Conservation (phyloP, 169 alveolate genomes). For the Plasmodium sp. region DNA sequence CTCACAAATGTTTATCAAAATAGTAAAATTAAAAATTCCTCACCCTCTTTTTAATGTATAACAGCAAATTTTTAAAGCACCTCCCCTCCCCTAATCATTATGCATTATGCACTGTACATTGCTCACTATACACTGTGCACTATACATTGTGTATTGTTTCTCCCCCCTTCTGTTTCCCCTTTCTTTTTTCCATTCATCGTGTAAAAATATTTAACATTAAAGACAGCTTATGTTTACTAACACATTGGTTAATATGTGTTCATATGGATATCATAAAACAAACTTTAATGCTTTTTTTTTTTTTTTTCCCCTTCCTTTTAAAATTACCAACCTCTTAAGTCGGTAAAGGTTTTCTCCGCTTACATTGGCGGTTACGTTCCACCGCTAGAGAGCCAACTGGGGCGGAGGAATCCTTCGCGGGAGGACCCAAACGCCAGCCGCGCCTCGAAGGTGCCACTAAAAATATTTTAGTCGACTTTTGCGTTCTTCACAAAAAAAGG, state of each 20-base stretch:
- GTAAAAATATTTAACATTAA: slow-evolving; percentile 17
- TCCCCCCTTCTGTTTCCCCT: background rate
- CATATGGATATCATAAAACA: background rate
- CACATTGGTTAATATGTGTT: slow-evolving; percentile 10
- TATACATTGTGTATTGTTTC: background rate
- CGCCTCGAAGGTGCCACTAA: background rate
- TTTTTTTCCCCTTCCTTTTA: background rate
- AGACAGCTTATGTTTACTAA: background rate
- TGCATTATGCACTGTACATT: background rate
- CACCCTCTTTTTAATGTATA: slow-evolving; percentile 19
- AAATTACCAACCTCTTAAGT: background rate
- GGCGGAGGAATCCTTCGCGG: background rate
- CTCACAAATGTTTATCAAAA: slow-evolving; percentile 14
- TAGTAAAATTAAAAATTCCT: slow-evolving; percentile 3
- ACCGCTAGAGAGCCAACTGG: background rate
- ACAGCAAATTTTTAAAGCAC: background rate
- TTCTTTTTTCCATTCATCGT: background rate
- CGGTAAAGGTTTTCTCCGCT: background rate
- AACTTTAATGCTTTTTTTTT: background rate
- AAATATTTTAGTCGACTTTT: background rate
- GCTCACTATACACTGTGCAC: background rate
- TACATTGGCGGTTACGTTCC: background rate
- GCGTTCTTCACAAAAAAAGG: slow-evolving; percentile 1
- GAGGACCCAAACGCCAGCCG: too few species aligned
- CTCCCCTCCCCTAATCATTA: background rate